Evolutionary conservation across 306 rosid genomes (phyloP).

Genomic region (Ormosia emarginata): DNA sequence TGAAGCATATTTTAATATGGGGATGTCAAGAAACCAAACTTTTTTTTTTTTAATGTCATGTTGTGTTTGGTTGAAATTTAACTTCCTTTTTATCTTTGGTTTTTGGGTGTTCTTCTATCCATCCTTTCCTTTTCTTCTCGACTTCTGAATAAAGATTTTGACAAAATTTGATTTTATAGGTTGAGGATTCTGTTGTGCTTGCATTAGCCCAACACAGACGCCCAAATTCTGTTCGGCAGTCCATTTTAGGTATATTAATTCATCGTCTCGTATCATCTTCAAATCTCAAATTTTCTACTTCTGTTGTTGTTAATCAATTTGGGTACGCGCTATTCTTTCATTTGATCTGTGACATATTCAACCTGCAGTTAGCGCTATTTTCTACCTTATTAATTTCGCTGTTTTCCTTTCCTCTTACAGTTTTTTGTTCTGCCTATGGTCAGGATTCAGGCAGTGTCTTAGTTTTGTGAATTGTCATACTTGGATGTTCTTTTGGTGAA

Average conservation of each 20-base stretch:
- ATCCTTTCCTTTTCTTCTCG: neutral
- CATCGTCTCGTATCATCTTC: neutral
- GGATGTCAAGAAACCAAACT: neutral
- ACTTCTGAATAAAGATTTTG: neutral
- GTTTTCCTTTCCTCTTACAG: neutral
- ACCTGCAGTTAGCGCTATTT: neutral
- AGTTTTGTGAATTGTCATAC: neutral
- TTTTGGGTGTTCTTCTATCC: neutral
- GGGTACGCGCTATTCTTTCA: neutral
- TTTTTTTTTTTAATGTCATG: neutral
- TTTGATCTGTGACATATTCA: neutral
- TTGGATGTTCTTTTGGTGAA: neutral
- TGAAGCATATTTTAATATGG: neutral
- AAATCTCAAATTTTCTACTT: neutral
- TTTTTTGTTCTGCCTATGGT: neutral
- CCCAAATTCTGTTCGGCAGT: slow-evolving; percentile 47
- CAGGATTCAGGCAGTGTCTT: neutral
- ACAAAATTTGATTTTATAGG: slow-evolving; percentile 34
- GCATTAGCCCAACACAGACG: slow-evolving; percentile 59
- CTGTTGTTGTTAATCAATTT: neutral
- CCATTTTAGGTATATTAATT: slow-evolving; percentile 39
- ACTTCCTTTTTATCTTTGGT: neutral
- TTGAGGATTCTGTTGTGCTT: slow-evolving; percentile 79
- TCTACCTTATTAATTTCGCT: neutral
- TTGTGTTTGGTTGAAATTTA: neutral